Evolutionary conservation across 495 filamentous ascomycete species (phyloP).

Genomic region (Pyrenopolyporus hunteri): DNA sequence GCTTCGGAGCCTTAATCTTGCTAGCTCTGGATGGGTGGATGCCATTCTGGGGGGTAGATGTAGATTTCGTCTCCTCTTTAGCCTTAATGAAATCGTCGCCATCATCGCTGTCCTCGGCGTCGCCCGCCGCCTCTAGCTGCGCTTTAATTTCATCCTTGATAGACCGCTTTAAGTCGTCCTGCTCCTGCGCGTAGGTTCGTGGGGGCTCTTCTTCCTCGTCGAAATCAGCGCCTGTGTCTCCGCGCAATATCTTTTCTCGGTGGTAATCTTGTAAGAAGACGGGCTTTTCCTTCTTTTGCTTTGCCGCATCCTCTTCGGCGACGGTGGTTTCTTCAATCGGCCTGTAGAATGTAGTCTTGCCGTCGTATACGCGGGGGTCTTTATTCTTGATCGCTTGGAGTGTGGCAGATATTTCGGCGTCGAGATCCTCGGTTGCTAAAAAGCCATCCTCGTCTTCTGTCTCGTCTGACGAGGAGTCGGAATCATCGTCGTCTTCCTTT

Average conservation of each 20-base stretch:
- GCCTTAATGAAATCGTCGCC: constrained; percentile 74
- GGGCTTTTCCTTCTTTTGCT: constrained; percentile 74
- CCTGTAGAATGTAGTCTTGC: constrained; percentile 74
- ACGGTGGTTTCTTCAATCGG: constrained; percentile 61
- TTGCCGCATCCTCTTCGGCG: constrained; percentile 32
- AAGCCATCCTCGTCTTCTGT: constrained; percentile 90
- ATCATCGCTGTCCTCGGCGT: constrained; percentile 66
- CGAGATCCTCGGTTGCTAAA: constrained; percentile 78
- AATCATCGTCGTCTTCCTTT: constrained; percentile 56
- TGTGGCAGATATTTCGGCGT: constrained; percentile 84
- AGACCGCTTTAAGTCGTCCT: constrained; percentile 75
- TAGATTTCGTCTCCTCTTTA: constrained; percentile 42
- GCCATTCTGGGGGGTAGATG: constrained; percentile 37
- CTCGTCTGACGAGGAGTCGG: constrained; percentile 70
- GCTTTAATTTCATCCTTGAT: constrained; percentile 82
- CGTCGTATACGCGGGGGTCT: constrained; percentile 89
- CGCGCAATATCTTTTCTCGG: constrained; percentile 77
- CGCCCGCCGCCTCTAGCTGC: constrained; percentile 53
- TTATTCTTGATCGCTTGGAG: constrained; percentile 85
- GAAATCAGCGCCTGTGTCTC: constrained; percentile 60
- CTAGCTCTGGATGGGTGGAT: constrained; percentile 55
- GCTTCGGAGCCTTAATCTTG: constrained; percentile 56
- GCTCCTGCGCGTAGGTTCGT: constrained; percentile 82
- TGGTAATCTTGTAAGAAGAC: constrained; percentile 92
- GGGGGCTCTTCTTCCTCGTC: constrained; percentile 62